Conservation (phyloP, 164 flowering plant genomes). For the Piper betle region DNA sequence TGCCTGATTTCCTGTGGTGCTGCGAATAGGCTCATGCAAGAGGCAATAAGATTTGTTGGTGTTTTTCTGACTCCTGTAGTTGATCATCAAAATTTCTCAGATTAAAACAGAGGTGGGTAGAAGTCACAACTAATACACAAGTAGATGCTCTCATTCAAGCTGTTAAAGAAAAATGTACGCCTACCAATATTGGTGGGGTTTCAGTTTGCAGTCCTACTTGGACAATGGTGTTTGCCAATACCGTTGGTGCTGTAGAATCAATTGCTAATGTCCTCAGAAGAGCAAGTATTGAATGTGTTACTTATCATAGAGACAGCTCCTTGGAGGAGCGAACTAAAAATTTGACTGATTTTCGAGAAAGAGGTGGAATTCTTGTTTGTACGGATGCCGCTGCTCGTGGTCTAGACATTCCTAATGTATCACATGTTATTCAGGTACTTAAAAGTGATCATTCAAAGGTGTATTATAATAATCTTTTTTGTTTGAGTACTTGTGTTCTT, state of each 20-base stretch:
- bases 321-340: slow-evolving; percentile 60
- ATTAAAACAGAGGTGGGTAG: slow-evolving; percentile 80
- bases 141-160: slow-evolving; percentile 76
- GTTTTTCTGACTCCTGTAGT: background rate
- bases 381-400: slow-evolving; percentile 99
- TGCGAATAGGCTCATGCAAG: too few species aligned
- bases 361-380: slow-evolving; percentile 88
- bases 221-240: slow-evolving; percentile 97
- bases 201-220: slow-evolving; percentile 23
- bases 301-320: slow-evolving; percentile 64
- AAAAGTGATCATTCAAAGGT: background rate
- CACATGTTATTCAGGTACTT: slow-evolving; percentile 91
- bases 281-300: slow-evolving; percentile 54
- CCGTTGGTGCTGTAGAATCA: slow-evolving; percentile 90
- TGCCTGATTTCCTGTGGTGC: too few species aligned
- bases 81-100: slow-evolving; percentile 24
- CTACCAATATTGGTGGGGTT: slow-evolving; percentile 7
- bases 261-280: slow-evolving; percentile 54
- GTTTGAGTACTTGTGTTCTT: background rate
- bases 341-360: slow-evolving; percentile 48
- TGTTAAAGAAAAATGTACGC: slow-evolving; percentile 32
- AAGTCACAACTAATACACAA: slow-evolving; percentile 68
- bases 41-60: background rate
- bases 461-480: background rate
- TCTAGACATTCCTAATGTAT: slow-evolving; percentile 74